Evolutionary conservation across 2,329 filamentous ascomycete species (phyloP), one percentile per base, ranked within the genome.

Genomic region (Sporothrix humicola): DNA sequence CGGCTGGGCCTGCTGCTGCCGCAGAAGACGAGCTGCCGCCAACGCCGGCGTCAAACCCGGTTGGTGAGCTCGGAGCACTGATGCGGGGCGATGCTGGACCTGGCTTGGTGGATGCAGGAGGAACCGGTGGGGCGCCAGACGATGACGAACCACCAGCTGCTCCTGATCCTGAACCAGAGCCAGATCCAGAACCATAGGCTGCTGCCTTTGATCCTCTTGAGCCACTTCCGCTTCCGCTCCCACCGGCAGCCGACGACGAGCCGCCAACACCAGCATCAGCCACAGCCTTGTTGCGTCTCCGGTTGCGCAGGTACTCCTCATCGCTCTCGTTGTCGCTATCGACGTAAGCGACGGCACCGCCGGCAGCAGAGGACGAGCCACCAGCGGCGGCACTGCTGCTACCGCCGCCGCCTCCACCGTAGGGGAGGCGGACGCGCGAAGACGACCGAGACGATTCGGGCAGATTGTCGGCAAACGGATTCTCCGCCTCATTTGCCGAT

Each of bases 401-500:
- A 13, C 63, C 56, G 8, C 58, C 61, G 3, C 66, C 68, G n/a
- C 71, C 68, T 10, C 52, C 68, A 15, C 52, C 68, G 20, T 70
- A 71, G 3, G n/a, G 12, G 0, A 66, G 72, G 12, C 73, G 75
- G 3, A 56, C 69, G 0, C 26, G 71, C 8, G 76, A 75, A 5
- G 76, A 76, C 44, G 74, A 72, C 4, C 75, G 72, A 12, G 76
- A 75, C 8, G 72, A 73, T 31, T 70, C 75, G 4, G 73, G 65
- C 17, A 26, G 65, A 56, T 73, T 17, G 61, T 74, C 74, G 26
- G 63, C 71, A 46, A 75, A 77, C 0, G 74, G 75, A 50, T 75
- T 71, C 2, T 75, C 73, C 4, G 48, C 31, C 48, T 72, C 71
- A 12, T 5, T 52, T 13, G 69, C 74, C 1, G 68, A 61, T 2